phyloP scores from a whole-genome alignment of 1,284 basidiomycete genomes.

The Puccinia polysora region DNA sequence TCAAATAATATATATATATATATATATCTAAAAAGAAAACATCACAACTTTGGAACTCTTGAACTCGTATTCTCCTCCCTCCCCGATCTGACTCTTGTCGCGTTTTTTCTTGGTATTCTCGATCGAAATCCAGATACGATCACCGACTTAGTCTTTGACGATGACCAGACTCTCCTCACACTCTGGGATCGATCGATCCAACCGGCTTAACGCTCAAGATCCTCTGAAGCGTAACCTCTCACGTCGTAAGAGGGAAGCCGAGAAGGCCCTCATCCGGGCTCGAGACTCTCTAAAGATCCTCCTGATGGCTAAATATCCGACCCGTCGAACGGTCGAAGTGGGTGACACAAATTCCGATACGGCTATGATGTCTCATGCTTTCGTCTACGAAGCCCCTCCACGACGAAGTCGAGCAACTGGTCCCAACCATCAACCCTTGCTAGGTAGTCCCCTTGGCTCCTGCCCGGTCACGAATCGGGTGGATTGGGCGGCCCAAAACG shows the following conservation, averaged over 20 bases:
- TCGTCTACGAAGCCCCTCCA: background rate
- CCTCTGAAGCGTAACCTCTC: background rate
- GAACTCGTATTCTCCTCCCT: no score
- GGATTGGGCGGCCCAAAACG: background rate
- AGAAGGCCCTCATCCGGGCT: slow-evolving; percentile 7
- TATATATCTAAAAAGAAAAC: no score
- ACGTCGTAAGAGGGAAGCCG: slow-evolving; percentile 12
- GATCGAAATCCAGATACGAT: no score
- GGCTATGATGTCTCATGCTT: background rate
- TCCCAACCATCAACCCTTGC: background rate
- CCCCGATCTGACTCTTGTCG: no score
- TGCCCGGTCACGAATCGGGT: background rate
- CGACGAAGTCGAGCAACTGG: slow-evolving; percentile 6
- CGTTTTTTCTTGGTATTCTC: no score
- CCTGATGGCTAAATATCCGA: slow-evolving; percentile 3
- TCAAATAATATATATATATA: no score
- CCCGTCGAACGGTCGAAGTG: slow-evolving; percentile 6
- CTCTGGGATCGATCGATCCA: background rate
- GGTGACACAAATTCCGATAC: slow-evolving; percentile 21
- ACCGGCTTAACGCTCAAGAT: background rate
- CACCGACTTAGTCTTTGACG: no score
- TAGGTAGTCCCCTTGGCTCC: slow-evolving; percentile 9
- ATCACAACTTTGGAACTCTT: no score
- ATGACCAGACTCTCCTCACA: background rate
- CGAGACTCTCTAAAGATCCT: slow-evolving; percentile 1